phyloP scores from a whole-genome alignment of 2,329 filamentous ascomycete species.

The Graphiopsis chlorocephala region DNA sequence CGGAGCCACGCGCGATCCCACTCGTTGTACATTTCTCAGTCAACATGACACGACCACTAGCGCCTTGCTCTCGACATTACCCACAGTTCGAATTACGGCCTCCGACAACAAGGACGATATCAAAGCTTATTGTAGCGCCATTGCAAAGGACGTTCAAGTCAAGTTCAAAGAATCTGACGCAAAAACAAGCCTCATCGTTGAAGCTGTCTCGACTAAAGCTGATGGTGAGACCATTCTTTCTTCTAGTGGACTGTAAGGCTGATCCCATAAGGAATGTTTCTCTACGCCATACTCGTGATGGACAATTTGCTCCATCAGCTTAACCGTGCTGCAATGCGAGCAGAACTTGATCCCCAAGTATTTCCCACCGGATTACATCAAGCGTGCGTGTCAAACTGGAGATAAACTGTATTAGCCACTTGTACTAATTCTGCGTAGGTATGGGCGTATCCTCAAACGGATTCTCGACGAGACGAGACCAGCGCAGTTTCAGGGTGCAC shows the following conservation, averaged over 20 bases:
- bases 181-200: neutral
- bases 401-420: too few species aligned
- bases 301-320: conserved; percentile 11
- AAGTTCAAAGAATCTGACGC: neutral
- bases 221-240: neutral
- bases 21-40: conserved; percentile 13
- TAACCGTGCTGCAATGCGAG: neutral
- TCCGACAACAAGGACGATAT: conserved; percentile 9
- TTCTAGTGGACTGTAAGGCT: neutral
- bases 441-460: neutral
- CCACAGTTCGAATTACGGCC: conserved; percentile 1
- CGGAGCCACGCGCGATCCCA: neutral
- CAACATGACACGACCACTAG: conserved; percentile 10
- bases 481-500: neutral
- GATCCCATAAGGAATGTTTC: conserved; percentile 17
- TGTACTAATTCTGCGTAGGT: neutral
- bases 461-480: neutral
- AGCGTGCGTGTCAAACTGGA: conserved; percentile 3
- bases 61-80: neutral
- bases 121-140: neutral
- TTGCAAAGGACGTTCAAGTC: neutral
- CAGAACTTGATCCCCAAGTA: neutral
- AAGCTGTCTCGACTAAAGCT: neutral
- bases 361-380: conserved; percentile 12
- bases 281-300: conserved; percentile 19